Base-by-base conservation (phyloP, 352 stramenopile genomes). In the Globisporangium solare region DNA sequence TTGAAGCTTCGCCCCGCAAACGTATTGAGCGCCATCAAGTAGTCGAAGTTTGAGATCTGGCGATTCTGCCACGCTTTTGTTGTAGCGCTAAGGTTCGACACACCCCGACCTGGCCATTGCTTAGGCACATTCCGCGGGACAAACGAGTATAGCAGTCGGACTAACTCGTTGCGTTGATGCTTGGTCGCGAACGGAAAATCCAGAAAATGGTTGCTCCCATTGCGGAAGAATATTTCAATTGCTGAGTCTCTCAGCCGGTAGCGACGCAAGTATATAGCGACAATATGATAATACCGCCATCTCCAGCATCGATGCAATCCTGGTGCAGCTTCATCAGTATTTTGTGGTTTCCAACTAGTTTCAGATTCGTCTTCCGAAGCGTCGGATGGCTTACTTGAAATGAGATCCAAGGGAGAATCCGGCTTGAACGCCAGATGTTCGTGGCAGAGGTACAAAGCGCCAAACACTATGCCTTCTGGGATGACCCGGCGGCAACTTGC, bases 11-110 rank as follows among this genome's bases (percentile, higher is more conserved):
- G 73, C 6, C 89, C 90, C 3, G 89, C 86, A 39, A 92, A 88
- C 32, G 88, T 97, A 52, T 98, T 98, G 4, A 98, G 69, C 40
- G 95, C 86, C 71, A 98, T 97, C 17, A 99, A 65, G 66, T 99
- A 99, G 50, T 99, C 97, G 57, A 98, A 99, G 22, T 95, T 95
- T 39, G 76, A 91, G 46, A 94, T 77, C 40, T 88, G 67, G 5
- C 79, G 75, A 42, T 68, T 83, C 59, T 94, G 83, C 86, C 86
- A 95, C 5, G 83, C 84, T 56, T 89, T 90, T 0, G 79, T 92
- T 2, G 71, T 88, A 0, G 71, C 43, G 1, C 64, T 57, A 10
- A 93, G 58, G 49, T 74, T 75, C 4, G 72, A 61, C 21, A 85
- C 64, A 1, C 72, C 60, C 15, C 79, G 74, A 1, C 78, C 79